Percentiles rank a stretch among this genome's conserved stretches.
These are phyloP conservation scores for Sergeia podlipaevii DNA, from an alignment of 208 protist genomes.

Conservation along the genomic window DNA sequence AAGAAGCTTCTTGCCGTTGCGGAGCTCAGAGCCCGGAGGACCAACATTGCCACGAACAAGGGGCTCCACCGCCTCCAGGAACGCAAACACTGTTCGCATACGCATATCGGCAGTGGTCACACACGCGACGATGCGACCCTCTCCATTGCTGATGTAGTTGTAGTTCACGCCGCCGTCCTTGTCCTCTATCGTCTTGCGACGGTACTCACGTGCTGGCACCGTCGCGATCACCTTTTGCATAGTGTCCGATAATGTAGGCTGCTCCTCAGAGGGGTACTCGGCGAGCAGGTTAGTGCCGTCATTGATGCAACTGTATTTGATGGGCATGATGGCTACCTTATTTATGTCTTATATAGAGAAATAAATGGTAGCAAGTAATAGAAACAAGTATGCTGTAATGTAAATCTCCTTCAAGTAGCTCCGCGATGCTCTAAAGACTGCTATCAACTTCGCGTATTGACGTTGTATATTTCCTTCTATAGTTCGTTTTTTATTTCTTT, in stretches of 20 bases:
- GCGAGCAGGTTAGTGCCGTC: slow-evolving; percentile 74
- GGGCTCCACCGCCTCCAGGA: slow-evolving; percentile 88
- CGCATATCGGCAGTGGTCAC: slow-evolving; percentile 85
- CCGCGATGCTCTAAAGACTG: too few species aligned
- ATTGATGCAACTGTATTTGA: slow-evolving; percentile 91
- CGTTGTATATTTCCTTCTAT: too few species aligned
- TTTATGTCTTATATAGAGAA: not conserved
- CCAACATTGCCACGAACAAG: slow-evolving; percentile 57
- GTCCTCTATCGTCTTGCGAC: slow-evolving; percentile 88
- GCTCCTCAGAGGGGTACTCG: slow-evolving; percentile 72
- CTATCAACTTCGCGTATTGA: too few species aligned
- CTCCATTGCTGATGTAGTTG: slow-evolving; percentile 91
- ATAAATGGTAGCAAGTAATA: too few species aligned
- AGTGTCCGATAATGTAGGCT: slow-evolving; percentile 72
- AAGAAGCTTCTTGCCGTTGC: slow-evolving; percentile 89
- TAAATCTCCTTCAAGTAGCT: too few species aligned
- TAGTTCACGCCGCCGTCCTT: slow-evolving; percentile 89
- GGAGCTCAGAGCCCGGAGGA: slow-evolving; percentile 53
- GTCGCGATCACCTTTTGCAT: slow-evolving; percentile 90
- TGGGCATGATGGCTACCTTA: slow-evolving; percentile 74
- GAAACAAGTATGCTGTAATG: too few species aligned
- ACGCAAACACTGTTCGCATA: slow-evolving; percentile 90
- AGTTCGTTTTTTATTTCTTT: too few species aligned
- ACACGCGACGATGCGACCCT: slow-evolving; percentile 84
- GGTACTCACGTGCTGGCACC: slow-evolving; percentile 80